Base-by-base conservation (phyloP, 192 early-diverging fungal species). In the Obelidium mucronatum region DNA sequence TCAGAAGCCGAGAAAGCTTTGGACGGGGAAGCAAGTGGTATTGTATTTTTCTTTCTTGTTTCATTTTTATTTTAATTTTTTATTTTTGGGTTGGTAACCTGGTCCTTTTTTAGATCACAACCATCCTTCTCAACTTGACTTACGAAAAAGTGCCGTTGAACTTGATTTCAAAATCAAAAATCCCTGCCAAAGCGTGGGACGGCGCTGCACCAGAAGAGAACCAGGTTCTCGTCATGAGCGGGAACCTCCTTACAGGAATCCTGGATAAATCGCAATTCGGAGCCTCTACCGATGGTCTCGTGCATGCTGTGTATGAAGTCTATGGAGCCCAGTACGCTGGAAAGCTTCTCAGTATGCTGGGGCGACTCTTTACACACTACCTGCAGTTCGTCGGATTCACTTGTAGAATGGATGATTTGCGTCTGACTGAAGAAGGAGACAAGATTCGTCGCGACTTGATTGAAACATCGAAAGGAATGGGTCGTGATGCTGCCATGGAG, bases 391-490 rank as follows among this genome's bases (percentile, higher is more conserved):
- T 86, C 65, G 98, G 94, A 26, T 99, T 98, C 80, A 91, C 93
- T 54, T 99, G 98, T 84, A 91, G 98, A 70, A 97, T 99, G 95
- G 97, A 98, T 79, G 98, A 99, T 90, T 88, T 99, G 85, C 83
- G 88, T 52, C 85, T 99, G 36, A 98, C 92, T 28, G 78, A 78
- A 6, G 87, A 92, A 78, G 98, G 97, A 37, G 91, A 99, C 77
- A 79, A 78, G 33, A 78, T 85, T 37, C 90, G 98, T 67, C 88
- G 88, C 37, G 89, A 91, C 28, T 84, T 97, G 31, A 88, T 98
- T 67, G 74, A 86, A 31, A 78, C 81, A 34, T 86, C 89, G 75
- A 77, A 78, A 65, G 78, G 78, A 30, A 85, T 90, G 53, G 97
- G 96, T 63, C 83, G 81, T 40, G 85, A 92, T 66, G 93, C 91